phyloP scores from a whole-genome alignment of 805 yeast species.

The Yarrowia sp. region DNA sequence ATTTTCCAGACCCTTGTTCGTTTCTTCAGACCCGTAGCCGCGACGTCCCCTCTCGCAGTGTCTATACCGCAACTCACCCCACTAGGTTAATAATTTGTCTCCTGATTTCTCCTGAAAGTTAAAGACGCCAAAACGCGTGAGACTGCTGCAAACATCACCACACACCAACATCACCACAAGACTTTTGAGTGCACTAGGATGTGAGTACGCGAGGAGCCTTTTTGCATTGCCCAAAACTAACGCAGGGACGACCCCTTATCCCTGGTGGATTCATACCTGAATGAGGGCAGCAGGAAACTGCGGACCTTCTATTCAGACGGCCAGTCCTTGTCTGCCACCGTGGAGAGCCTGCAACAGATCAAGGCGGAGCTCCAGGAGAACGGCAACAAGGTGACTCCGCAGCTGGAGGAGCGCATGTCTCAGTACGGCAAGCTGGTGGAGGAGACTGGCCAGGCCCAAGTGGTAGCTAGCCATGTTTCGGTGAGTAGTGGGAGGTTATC shows the following conservation, averaged over 20 bases:
- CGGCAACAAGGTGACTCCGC: constrained; percentile 5
- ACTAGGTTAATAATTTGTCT: too few relatives aligned
- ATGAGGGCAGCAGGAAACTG: constrained; percentile 5
- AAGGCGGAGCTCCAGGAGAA: background rate
- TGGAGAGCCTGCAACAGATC: background rate
- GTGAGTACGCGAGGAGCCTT: too few relatives aligned
- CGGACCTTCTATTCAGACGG: constrained; percentile 7
- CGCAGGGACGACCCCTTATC: constrained; percentile 8
- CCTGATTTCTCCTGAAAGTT: constrained; percentile 22
- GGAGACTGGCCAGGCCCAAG: constrained; percentile 11
- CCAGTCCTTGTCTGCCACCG: constrained; percentile 9
- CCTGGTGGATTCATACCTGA: background rate
- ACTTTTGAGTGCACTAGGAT: background rate
- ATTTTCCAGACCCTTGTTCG: too few relatives aligned
- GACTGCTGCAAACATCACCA: background rate
- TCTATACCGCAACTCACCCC: too few relatives aligned
- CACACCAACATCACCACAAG: background rate
- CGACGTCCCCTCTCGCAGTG: too few relatives aligned
- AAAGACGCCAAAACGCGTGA: constrained; percentile 22
- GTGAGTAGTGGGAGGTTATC: background rate
- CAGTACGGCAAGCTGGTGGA: background rate
- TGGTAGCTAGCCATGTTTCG: background rate
- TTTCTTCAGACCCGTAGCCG: too few relatives aligned
- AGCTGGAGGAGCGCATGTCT: background rate
- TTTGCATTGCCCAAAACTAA: too few relatives aligned